A percentile compares a stretch with the other conserved stretches of the same genome.
Conservation (phyloP, 2,329 filamentous ascomycete genomes). For the Cladosporium sphaerospermum region DNA sequence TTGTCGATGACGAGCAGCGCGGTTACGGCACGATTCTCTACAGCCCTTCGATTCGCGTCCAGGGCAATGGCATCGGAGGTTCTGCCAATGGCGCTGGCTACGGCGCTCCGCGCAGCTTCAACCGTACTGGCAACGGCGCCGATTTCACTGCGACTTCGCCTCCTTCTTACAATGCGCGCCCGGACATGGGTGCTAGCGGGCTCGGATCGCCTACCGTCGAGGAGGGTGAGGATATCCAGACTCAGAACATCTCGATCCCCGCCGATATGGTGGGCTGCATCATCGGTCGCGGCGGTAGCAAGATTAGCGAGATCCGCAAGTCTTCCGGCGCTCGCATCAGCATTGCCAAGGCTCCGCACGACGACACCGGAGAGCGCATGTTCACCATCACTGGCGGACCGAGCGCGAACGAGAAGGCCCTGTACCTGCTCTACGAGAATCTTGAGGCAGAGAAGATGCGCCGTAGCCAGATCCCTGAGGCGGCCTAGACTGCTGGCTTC, state of each 20-base stretch:
- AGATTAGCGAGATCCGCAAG: conserved; percentile 98
- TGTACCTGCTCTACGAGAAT: conserved; percentile 97
- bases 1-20: conserved; percentile 96
- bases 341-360: conserved; percentile 93
- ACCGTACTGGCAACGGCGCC: conserved; percentile 90
- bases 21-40: conserved; percentile 96
- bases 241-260: conserved; percentile 98
- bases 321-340: conserved; percentile 94
- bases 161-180: conserved; percentile 68
- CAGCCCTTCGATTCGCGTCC: conserved; percentile 89
- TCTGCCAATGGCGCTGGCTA: conserved; percentile 49
- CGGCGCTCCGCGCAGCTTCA: conserved; percentile 57
- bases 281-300: conserved; percentile 88
- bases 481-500: conserved; percentile 14
- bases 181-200: conserved; percentile 64
- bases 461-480: conserved; percentile 66
- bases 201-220: conserved; percentile 80
- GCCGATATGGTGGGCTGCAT: conserved; percentile 99
- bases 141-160: conserved; percentile 84
- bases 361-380: conserved; percentile 97
- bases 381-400: conserved; percentile 98
- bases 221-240: conserved; percentile 95
- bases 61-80: conserved; percentile 53
- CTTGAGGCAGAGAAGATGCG: conserved; percentile 99
- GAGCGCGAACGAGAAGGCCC: conserved; percentile 87